Evolutionary conservation across 2,329 filamentous ascomycete species (phyloP).

Genomic region (Apiospora koreana): DNA sequence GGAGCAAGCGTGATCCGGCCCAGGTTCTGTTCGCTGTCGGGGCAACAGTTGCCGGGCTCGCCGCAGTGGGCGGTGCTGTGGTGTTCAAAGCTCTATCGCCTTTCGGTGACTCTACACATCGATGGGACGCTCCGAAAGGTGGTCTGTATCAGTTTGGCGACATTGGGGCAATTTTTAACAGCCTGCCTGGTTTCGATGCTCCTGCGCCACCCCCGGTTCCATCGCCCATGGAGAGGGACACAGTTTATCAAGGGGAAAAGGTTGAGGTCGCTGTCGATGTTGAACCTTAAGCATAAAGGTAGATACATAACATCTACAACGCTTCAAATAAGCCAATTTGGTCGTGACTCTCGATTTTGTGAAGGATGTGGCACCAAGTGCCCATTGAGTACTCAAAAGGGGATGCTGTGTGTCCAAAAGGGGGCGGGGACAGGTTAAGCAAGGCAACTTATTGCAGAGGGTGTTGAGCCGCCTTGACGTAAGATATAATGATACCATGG

Average conservation of each 20-base stretch:
- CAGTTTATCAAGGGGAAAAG: constrained; percentile 14
- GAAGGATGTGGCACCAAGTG: too few species aligned
- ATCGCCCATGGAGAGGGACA: constrained; percentile 13
- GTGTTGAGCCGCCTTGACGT: neutral
- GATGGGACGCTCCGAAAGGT: constrained; percentile 38
- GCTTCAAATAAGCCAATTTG: too few species aligned
- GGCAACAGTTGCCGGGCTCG: constrained; percentile 34
- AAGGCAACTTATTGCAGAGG: neutral
- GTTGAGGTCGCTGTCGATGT: constrained; percentile 18
- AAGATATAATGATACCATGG: neutral
- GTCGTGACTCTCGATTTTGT: neutral
- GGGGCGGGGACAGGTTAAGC: neutral
- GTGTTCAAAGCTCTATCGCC: constrained; percentile 43
- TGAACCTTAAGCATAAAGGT: neutral
- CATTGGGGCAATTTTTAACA: constrained; percentile 45
- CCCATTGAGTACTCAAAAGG: neutral
- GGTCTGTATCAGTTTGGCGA: constrained; percentile 47
- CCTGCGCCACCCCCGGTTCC: neutral
- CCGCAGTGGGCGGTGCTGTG: constrained; percentile 37
- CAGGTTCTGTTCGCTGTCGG: constrained; percentile 38
- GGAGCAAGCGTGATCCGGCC: constrained; percentile 24
- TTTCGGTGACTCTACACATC: constrained; percentile 46
- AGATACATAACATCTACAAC: neutral
- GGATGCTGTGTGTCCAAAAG: too few species aligned
- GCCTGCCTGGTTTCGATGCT: constrained; percentile 21